Conservation (phyloP, 352 stramenopile species). For the Globisporangium barbulae region DNA sequence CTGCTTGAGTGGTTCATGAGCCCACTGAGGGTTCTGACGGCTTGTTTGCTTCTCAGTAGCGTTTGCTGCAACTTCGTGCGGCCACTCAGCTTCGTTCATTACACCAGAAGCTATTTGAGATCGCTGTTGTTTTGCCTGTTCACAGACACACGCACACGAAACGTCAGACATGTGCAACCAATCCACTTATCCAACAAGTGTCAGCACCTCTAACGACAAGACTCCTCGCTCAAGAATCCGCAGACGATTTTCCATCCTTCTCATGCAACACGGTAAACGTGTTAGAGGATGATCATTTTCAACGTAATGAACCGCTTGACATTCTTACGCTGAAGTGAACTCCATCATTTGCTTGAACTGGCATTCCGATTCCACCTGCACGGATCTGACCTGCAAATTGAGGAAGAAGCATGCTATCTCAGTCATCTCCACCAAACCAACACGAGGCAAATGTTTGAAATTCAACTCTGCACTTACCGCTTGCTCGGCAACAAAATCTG, state of each 20-base stretch:
- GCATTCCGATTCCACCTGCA: slow-evolving; percentile 20
- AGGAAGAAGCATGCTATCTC: neutral
- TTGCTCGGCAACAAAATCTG: slow-evolving; percentile 29
- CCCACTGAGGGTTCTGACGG: neutral
- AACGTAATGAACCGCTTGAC: neutral
- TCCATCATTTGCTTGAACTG: slow-evolving; percentile 21
- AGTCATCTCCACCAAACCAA: neutral
- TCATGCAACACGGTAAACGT: neutral
- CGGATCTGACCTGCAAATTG: slow-evolving; percentile 20
- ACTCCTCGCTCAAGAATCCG: slow-evolving; percentile 16
- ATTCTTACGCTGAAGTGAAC: slow-evolving; percentile 18
- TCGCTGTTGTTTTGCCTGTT: slow-evolving; percentile 1
- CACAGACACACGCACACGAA: neutral
- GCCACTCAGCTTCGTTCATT: neutral
- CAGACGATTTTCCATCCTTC: slow-evolving; percentile 20
- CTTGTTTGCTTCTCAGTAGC: neutral
- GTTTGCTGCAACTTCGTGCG: neutral
- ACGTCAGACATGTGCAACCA: neutral
- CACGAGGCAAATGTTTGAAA: neutral
- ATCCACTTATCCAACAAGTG: neutral
- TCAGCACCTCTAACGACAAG: slow-evolving; percentile 10
- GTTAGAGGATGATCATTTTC: neutral
- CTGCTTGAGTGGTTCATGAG: neutral
- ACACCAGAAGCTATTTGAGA: slow-evolving; percentile 1
- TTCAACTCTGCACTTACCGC: slow-evolving; percentile 17